Percentiles rank a stretch among this genome's conserved stretches.
Conservation (phyloP, 805 yeast species). For the Ogataea trehalophila region DNA sequence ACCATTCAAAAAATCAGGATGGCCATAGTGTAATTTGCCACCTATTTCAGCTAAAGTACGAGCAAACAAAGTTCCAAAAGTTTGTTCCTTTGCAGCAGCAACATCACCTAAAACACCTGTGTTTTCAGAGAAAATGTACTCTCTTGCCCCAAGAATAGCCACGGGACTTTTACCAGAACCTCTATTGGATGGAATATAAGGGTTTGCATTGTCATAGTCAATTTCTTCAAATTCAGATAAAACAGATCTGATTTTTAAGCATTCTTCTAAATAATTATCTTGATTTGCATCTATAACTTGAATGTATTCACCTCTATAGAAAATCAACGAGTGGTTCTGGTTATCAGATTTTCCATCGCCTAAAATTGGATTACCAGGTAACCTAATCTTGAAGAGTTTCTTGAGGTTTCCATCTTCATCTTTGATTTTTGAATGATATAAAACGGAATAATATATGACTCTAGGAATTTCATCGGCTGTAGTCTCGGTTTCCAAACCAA, state of each 20-base stretch:
- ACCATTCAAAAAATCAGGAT: conserved; percentile 90
- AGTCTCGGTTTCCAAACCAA: conserved; percentile 49
- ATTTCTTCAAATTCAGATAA: conserved; percentile 89
- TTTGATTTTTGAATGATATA: conserved; percentile 57
- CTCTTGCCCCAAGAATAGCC: conserved; percentile 93
- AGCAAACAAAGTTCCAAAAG: conserved; percentile 93
- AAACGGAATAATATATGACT: conserved; percentile 52
- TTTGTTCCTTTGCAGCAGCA: conserved; percentile 97
- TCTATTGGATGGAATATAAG: conserved; percentile 53
- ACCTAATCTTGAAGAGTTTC: conserved; percentile 56
- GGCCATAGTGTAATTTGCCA: conserved; percentile 93
- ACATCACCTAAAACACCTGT: conserved; percentile 92
- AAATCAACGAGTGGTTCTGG: conserved; percentile 83
- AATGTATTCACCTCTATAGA: conserved; percentile 89
- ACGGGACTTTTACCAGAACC: conserved; percentile 49
- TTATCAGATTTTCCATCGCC: conserved; percentile 98
- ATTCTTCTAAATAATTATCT: conserved; percentile 92
- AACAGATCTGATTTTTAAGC: conserved; percentile 82
- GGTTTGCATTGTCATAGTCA: conserved; percentile 40
- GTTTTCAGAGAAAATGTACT: conserved; percentile 88
- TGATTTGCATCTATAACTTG: conserved; percentile 96
- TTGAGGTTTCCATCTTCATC: conserved; percentile 43
- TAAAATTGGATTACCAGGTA: conserved; percentile 85
- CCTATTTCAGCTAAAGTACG: conserved; percentile 91
- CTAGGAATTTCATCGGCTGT: conserved; percentile 28